Percentiles rank a stretch among this genome's conserved stretches.
These are phyloP conservation scores for Clitoria ternatea DNA, from an alignment of 306 rosid genomes.

Conservation along the genomic window DNA sequence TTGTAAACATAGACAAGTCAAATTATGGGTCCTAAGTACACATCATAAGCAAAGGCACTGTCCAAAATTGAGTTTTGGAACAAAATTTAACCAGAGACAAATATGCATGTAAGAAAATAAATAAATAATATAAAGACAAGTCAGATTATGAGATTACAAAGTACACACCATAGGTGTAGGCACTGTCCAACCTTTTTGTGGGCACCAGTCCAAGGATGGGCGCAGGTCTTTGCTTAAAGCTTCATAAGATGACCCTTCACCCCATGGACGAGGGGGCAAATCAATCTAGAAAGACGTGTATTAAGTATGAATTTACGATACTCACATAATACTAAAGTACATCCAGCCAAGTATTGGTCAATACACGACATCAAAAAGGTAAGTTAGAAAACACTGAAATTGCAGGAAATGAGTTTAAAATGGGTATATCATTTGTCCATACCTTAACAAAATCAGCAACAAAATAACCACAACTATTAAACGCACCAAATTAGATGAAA, in stretches of 20 bases:
- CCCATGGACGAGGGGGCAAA: slow-evolving; percentile 68
- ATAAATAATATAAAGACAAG: background rate
- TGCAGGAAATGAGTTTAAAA: background rate
- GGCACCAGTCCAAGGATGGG: slow-evolving; percentile 75
- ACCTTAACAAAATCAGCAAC: background rate
- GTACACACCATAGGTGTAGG: slow-evolving; percentile 48
- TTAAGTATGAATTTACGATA: background rate
- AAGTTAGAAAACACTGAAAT: background rate
- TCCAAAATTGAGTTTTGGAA: slow-evolving; percentile 39
- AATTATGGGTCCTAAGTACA: slow-evolving; percentile 20
- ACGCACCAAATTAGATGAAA: background rate
- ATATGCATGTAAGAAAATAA: background rate
- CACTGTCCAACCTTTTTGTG: slow-evolving; percentile 68
- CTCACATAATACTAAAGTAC: background rate
- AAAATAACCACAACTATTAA: background rate
- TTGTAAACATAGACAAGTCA: background rate
- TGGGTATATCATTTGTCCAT: background rate
- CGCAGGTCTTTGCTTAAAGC: slow-evolving; percentile 67
- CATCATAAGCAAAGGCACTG: slow-evolving; percentile 46
- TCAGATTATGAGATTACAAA: slow-evolving; percentile 6
- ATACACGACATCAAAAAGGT: background rate
- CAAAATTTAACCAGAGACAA: slow-evolving; percentile 1
- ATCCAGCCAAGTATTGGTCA: background rate
- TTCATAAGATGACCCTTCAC: slow-evolving; percentile 65
- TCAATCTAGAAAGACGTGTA: slow-evolving; percentile 48